Evolutionary conservation across 1,284 basidiomycete species (phyloP).

Genomic region (Lignosus rhinocerotis): DNA sequence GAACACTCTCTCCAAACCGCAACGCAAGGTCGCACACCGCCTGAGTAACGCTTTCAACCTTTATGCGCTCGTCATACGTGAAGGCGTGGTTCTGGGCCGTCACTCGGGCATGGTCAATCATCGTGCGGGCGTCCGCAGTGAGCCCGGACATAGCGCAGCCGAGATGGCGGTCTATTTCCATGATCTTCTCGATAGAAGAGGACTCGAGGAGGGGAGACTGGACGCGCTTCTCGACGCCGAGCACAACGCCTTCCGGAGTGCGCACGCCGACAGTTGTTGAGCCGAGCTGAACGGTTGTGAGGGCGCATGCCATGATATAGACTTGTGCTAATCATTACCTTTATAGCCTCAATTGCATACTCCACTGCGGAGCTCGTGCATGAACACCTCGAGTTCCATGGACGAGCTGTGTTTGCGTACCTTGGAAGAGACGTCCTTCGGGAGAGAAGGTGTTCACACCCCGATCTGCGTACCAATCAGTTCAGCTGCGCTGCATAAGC

Average conservation of each 20-base stretch:
- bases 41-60: slow-evolving; percentile 96
- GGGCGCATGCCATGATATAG: neutral
- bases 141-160: slow-evolving; percentile 99
- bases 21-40: slow-evolving; percentile 97
- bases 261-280: slow-evolving; percentile 96
- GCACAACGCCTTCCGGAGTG: slow-evolving; percentile 86
- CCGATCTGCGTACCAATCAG: slow-evolving; percentile 61
- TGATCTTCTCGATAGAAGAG: slow-evolving; percentile 98
- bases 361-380: slow-evolving; percentile 64
- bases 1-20: slow-evolving; percentile 97
- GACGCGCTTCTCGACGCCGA: slow-evolving; percentile 98
- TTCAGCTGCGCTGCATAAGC: neutral
- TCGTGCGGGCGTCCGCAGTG: slow-evolving; percentile 97
- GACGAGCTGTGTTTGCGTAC: slow-evolving; percentile 39
- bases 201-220: slow-evolving; percentile 96
- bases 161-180: slow-evolving; percentile 97
- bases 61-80: slow-evolving; percentile 96
- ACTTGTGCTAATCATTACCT: slow-evolving; percentile 49
- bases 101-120: slow-evolving; percentile 99
- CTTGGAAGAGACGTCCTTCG: slow-evolving; percentile 93
- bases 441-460: slow-evolving; percentile 99
- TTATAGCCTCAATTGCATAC: slow-evolving; percentile 99
- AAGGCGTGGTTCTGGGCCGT: slow-evolving; percentile 96
- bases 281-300: slow-evolving; percentile 70
- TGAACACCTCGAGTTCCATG: neutral